Conservation (phyloP, 345 rosid species). For the Lepidium aucheri region DNA sequence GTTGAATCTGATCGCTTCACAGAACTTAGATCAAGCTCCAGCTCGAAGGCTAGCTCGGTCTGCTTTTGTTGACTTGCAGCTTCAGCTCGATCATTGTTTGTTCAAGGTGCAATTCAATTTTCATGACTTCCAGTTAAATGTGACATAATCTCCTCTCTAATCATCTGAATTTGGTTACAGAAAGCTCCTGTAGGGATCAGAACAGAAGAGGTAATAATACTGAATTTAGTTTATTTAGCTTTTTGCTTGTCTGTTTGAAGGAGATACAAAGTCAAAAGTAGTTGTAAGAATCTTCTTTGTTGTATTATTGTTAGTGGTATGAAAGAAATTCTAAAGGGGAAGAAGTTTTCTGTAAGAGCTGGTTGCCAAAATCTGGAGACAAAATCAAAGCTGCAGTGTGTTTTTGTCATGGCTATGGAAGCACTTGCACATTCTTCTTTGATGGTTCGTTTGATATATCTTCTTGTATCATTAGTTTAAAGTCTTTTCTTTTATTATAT, state of each 20-base stretch:
- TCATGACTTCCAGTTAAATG: not conserved
- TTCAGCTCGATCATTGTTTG: constrained; percentile 74
- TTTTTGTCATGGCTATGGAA: constrained; percentile 94
- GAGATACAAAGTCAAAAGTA: not conserved
- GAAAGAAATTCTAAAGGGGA: constrained; percentile 62
- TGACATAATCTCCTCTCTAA: not conserved
- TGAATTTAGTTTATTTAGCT: not conserved
- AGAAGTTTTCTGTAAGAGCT: constrained; percentile 72
- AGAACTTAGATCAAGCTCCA: constrained; percentile 65
- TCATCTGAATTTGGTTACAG: constrained; percentile 33
- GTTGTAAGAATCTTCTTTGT: not conserved
- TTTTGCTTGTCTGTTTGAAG: not conserved
- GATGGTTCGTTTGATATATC: constrained; percentile 53
- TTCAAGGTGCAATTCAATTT: constrained; percentile 45
- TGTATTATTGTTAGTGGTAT: constrained; percentile 53
- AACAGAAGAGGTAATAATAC: constrained; percentile 84
- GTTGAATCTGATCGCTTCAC: constrained; percentile 56
- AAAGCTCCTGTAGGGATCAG: constrained; percentile 68
- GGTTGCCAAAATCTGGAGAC: constrained; percentile 60
- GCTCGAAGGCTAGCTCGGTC: constrained; percentile 64
- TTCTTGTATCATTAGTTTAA: not conserved
- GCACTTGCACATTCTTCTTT: constrained; percentile 96
- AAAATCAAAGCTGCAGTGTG: constrained; percentile 60
- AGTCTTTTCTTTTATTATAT: not conserved
- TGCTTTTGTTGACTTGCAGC: constrained; percentile 59